A percentile compares a stretch with the other conserved stretches of the same genome.
Conservation (phyloP, 2,329 filamentous ascomycete genomes). For the Diaporthe citri region DNA sequence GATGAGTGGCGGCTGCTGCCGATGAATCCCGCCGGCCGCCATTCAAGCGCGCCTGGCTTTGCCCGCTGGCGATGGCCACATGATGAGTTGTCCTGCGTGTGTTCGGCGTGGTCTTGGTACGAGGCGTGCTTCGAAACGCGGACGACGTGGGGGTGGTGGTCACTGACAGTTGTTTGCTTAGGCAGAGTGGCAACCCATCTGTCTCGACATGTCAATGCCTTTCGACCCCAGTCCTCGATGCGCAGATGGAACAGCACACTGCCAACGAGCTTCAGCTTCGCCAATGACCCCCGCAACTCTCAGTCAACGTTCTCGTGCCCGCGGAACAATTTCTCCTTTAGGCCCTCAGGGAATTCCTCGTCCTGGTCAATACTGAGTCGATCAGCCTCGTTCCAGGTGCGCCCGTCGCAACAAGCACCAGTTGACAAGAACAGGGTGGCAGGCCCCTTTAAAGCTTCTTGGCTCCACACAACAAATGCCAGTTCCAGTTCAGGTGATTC, state of each 20-base stretch:
- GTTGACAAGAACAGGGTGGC: not conserved
- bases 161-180: not conserved
- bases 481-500: not conserved
- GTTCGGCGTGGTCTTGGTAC: not conserved
- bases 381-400: too few relatives aligned
- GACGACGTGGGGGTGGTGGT: not conserved
- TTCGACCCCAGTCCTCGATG: not conserved
- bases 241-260: not conserved
- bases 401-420: not conserved
- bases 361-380: too few relatives aligned
- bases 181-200: not conserved
- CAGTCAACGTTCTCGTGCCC: not conserved
- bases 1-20: constrained; percentile 5
- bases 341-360: not conserved
- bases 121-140: not conserved
- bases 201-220: not conserved
- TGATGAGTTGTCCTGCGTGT: constrained; percentile 3
- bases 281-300: not conserved
- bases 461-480: not conserved
- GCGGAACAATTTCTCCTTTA: not conserved
- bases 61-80: not conserved
- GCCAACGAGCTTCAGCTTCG: not conserved
- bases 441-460: not conserved
- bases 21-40: not conserved
- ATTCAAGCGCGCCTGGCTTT: not conserved